Percentiles rank a stretch among this genome's conserved stretches.
phyloP scores from a whole-genome alignment of 2,329 filamentous ascomycete genomes.

The Microdochium trichocladiopsis region DNA sequence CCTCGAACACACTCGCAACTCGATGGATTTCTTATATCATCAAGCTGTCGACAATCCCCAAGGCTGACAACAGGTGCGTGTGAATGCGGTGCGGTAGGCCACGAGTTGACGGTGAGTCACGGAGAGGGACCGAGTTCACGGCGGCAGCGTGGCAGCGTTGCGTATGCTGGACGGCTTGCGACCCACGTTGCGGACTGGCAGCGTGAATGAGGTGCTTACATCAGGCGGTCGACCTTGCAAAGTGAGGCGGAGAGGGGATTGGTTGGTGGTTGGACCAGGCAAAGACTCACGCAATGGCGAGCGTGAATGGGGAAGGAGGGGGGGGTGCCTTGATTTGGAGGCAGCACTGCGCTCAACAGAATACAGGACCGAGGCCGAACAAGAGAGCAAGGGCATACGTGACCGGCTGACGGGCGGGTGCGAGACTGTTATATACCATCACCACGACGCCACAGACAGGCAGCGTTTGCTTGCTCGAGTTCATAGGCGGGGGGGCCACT shows the following conservation, averaged over 20 bases:
- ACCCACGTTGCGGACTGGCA: not conserved
- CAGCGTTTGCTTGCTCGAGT: slow-evolving; percentile 6
- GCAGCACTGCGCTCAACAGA: not conserved
- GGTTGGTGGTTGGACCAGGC: not conserved
- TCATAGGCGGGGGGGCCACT: slow-evolving; percentile 10
- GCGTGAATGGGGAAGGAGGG: not conserved
- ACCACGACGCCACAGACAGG: slow-evolving; percentile 4
- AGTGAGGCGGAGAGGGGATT: not conserved
- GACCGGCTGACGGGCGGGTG: not conserved
- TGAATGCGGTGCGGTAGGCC: not conserved
- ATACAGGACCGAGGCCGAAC: not conserved
- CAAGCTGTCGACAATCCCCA: not conserved
- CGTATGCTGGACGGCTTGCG: not conserved
- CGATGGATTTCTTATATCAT: slow-evolving; percentile 6
- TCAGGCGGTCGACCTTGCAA: slow-evolving; percentile 1
- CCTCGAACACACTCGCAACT: not conserved
- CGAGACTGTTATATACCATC: slow-evolving; percentile 1
- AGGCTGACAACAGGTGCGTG: not conserved
- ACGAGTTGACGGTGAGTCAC: not conserved
- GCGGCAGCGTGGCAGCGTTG: not conserved
- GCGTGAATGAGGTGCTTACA: slow-evolving; percentile 1
- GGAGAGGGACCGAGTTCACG: not conserved
- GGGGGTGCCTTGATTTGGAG: not conserved
- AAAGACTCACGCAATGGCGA: not conserved
- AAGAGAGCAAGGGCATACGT: not conserved